Evolutionary conservation across 1,284 basidiomycete species (phyloP).

Genomic region (Ceratobasidium sp.): DNA sequence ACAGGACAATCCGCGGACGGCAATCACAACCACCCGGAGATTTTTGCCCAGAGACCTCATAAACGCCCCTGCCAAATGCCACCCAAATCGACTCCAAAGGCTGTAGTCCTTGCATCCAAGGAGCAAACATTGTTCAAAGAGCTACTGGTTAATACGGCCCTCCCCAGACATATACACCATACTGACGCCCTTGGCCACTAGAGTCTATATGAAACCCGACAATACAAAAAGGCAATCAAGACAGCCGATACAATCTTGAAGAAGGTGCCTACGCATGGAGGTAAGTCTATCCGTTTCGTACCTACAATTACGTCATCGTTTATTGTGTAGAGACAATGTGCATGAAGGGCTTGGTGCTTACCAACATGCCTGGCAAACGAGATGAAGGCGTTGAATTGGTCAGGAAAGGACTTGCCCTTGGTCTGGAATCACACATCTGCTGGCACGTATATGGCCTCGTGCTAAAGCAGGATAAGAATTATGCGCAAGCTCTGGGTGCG

Average conservation of each 20-base stretch:
- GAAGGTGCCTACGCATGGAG: slow-evolving; percentile 95
- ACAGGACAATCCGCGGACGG: not conserved
- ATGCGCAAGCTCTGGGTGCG: slow-evolving; percentile 84
- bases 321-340: slow-evolving; percentile 79
- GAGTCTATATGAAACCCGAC: slow-evolving; percentile 84
- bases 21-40: not conserved
- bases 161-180: not conserved
- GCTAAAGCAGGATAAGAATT: slow-evolving; percentile 90
- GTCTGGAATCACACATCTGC: slow-evolving; percentile 92
- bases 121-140: slow-evolving; percentile 89
- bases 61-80: slow-evolving; percentile 19
- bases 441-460: slow-evolving; percentile 98
- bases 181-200: slow-evolving; percentile 41
- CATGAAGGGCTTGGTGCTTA: slow-evolving; percentile 90
- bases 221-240: slow-evolving; percentile 90
- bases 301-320: slow-evolving; percentile 46
- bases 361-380: slow-evolving; percentile 78
- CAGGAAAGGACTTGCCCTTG: slow-evolving; percentile 85
- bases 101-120: slow-evolving; percentile 70
- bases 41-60: slow-evolving; percentile 11
- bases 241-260: slow-evolving; percentile 94
- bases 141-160: slow-evolving; percentile 63
- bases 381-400: slow-evolving; percentile 87
- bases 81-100: slow-evolving; percentile 30
- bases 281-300: slow-evolving; percentile 55